These are phyloP conservation scores for Helicostylum pulchrum DNA, from an alignment of 192 early-diverging fungal genomes.

Conservation along the genomic window DNA sequence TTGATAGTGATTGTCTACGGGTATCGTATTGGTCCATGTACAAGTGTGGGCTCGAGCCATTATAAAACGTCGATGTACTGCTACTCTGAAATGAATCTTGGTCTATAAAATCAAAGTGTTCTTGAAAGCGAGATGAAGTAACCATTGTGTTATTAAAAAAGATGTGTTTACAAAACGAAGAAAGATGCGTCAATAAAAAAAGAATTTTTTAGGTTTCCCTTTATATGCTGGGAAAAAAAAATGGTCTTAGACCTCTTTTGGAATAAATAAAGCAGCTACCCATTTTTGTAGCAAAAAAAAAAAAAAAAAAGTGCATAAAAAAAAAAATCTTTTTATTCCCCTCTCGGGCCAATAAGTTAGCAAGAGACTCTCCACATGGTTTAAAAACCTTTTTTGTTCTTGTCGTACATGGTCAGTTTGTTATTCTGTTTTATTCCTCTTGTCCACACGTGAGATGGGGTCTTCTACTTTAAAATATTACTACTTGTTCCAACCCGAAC, in stretches of 20 bases:
- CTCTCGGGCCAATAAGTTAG: too few relatives aligned
- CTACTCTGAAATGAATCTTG: not conserved
- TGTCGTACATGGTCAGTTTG: too few relatives aligned
- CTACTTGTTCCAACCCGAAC: too few relatives aligned
- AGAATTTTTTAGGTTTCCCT: not conserved
- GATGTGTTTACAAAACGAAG: not conserved
- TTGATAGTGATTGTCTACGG: slow-evolving; percentile 3
- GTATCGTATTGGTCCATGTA: not conserved
- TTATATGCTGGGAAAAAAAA: slow-evolving; percentile 2
- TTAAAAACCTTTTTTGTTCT: too few relatives aligned
- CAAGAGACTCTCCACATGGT: too few relatives aligned
- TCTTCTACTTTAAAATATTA: too few relatives aligned
- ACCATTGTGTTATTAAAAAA: not conserved
- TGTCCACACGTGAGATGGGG: too few relatives aligned
- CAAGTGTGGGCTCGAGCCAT: not conserved
- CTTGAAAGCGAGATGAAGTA: slow-evolving; percentile 2
- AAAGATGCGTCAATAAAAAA: not conserved
- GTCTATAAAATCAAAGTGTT: not conserved
- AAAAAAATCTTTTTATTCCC: too few relatives aligned
- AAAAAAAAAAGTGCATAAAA: too few relatives aligned
- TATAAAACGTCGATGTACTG: not conserved
- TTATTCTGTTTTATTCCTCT: too few relatives aligned
- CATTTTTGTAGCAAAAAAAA: too few relatives aligned
- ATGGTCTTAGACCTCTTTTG: not conserved
- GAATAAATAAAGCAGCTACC: too few relatives aligned